Evolutionary conservation across 805 yeast genomes (phyloP).

Genomic region (Zygosaccharomyces bisporus): DNA sequence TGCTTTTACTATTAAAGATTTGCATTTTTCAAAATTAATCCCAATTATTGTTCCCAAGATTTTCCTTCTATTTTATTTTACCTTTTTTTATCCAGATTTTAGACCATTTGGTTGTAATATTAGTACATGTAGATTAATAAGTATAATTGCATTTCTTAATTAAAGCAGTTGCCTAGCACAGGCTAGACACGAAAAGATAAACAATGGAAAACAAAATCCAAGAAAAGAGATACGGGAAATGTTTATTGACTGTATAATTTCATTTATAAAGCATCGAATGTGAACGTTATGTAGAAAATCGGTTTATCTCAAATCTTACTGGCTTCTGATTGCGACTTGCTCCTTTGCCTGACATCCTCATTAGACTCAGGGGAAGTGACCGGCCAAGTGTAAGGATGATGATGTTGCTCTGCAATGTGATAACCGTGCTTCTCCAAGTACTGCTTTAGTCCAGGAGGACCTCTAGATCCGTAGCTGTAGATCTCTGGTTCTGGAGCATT

Average conservation of each 20-base stretch:
- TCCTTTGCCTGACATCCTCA: conserved; percentile 1
- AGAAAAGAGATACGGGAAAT: not conserved
- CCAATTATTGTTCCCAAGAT: not conserved
- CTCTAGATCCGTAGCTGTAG: conserved; percentile 89
- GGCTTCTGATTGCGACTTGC: not conserved
- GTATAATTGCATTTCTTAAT: conserved; percentile 5
- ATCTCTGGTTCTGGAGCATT: conserved; percentile 60
- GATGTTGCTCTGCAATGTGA: conserved; percentile 47
- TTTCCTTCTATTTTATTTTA: not conserved
- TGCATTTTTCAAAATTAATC: not conserved
- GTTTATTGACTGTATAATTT: not conserved
- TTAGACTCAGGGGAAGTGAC: conserved; percentile 49
- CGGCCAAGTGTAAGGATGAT: conserved; percentile 86
- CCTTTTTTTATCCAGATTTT: not conserved
- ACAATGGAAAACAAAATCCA: too few relatives aligned
- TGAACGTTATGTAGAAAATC: not conserved
- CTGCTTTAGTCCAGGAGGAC: conserved; percentile 62
- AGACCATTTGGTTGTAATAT: conserved; percentile 1
- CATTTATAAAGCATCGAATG: conserved; percentile 1
- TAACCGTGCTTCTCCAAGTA: conserved; percentile 72
- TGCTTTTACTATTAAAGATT: too few relatives aligned
- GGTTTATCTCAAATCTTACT: not conserved
- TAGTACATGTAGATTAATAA: conserved; percentile 1
- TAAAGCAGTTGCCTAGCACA: too few relatives aligned
- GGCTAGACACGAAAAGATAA: too few relatives aligned